Base-by-base conservation (phyloP, 352 stramenopile genomes). In the Pythium utonaiense region DNA sequence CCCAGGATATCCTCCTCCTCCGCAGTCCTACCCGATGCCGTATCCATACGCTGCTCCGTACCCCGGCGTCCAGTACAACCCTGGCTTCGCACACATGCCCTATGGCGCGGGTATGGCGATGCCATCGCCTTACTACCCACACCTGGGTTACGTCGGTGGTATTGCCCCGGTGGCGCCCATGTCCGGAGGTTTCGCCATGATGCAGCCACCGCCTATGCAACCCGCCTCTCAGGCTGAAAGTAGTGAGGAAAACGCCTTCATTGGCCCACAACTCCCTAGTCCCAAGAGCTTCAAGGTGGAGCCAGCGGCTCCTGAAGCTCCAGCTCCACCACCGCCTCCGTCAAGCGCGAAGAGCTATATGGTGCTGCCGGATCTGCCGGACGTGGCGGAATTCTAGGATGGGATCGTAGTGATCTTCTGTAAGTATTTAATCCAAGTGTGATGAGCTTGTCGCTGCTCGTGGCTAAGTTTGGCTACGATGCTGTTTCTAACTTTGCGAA, bases 201-300 rank as follows among this genome's bases (percentile, higher is more conserved):
- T 57, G 42, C 60, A 55, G 25, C 41, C 40, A 33, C 42, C 42
- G 8, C 53, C 52, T 45, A 36, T 22, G 12, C 12, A 21, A 21
- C 13, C n/a, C 27, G 19, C 44, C 16, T 34, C 53, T 7, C 41
- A 38, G 28, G 40, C 16, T 24, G 22, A 49, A 13, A 17, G 22
- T 8, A 21, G 22, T 10, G 42, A 55, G 36, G 44, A 57, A 24
- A 54, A 61, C 31, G 52, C 22, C 25, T 83, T 83, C 62, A 81
- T 86, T 55, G 77, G 77, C 3, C 77, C 77, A 16, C 70, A 81
- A 52, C 64, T 86, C 3, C 77, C 77, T 7, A 71, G 52, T 8
- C 50, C 49, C 17, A 69, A 72, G 65, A 67, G 52, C 34, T 62
- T 64, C 62, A 3, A 48, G 13, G 5, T 33, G 28, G 41, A 28